Evolutionary conservation across 176 grass and related monocot genomes (phyloP), one percentile per base, ranked within the genome.

Genomic region (Puya raimondii): DNA sequence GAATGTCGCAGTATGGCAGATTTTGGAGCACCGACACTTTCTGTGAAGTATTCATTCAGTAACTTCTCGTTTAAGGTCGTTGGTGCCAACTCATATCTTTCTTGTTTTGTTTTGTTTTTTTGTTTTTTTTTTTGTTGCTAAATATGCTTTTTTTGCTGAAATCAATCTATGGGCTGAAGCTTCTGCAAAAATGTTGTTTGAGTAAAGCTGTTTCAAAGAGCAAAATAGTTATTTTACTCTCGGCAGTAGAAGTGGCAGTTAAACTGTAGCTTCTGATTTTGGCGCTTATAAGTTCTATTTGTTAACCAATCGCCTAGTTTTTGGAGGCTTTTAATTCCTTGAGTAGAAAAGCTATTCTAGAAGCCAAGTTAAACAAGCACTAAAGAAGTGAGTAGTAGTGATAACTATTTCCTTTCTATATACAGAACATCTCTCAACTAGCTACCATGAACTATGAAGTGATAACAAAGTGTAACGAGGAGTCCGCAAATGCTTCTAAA

Each of bases 1-100:
- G 86, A 97, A 73, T 97, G 72, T 80, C 89, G 89, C 66, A 92
- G 89, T 68, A 92, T 97, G 89, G 89, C 91, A 63, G 94, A 97
- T 64, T 92, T 97, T 18, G 84, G 79, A 18, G 81, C 76, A 3
- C 86, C 84, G 2, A 84, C 77, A 3, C 68, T 85, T 26, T 59
- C 84, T 10, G 86, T 90, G 64, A 97, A 88, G 57, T 97, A 97
- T 54, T 97, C 94, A 20, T 97, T 97, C 80, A 97, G 94, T 52
- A 97, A 97, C 80, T 97, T 97, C 69, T 97, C 94, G 10, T 97
- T 97, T 73, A 97, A 97, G 89, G 93, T 88, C 63, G 72, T 7
- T 42, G 33, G 33, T 42, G 33, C 33, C 33, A 23, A n/a, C 42
- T 65, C 65, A 21, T 27, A 64, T 23, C 61, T 1, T 66, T 50